phyloP scores from a whole-genome alignment of 768 basidiomycete species.

The Nidularia sp. region DNA sequence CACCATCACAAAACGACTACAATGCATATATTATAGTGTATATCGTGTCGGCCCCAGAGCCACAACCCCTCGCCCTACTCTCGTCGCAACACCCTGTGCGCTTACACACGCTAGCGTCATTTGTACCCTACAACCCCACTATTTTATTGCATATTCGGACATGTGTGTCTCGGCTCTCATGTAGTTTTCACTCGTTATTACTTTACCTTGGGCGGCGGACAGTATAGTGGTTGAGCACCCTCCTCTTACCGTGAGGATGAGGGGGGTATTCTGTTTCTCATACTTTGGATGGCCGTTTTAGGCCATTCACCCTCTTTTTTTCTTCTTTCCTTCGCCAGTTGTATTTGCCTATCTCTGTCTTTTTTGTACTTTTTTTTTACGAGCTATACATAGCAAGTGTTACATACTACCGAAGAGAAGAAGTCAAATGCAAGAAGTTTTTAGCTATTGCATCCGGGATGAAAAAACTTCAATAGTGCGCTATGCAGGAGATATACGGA shows the following conservation, averaged over 20 bases:
- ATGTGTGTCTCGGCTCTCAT: not conserved
- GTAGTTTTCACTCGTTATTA: constrained; percentile 1
- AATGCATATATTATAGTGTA: too few species aligned
- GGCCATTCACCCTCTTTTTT: not conserved
- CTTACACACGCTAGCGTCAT: not conserved
- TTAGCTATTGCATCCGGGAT: too few species aligned
- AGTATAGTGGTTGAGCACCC: constrained; percentile 1
- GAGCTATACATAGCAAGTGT: not conserved
- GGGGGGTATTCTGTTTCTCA: not conserved
- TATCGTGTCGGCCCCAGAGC: too few species aligned
- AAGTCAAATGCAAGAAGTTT: not conserved
- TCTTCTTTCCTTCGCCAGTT: not conserved
- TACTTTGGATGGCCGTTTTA: not conserved
- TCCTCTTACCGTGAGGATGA: not conserved
- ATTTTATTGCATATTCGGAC: not conserved
- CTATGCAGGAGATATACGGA: too few species aligned
- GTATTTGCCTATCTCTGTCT: not conserved
- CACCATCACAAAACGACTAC: too few species aligned
- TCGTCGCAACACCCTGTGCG: too few species aligned
- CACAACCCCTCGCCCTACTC: too few species aligned
- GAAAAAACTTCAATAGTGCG: not conserved
- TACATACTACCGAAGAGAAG: not conserved
- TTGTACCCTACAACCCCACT: not conserved
- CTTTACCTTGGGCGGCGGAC: constrained; percentile 14
- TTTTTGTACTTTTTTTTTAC: not conserved